Evolutionary conservation across 495 filamentous ascomycete species (phyloP).

Genomic region (Neurospora sp.): DNA sequence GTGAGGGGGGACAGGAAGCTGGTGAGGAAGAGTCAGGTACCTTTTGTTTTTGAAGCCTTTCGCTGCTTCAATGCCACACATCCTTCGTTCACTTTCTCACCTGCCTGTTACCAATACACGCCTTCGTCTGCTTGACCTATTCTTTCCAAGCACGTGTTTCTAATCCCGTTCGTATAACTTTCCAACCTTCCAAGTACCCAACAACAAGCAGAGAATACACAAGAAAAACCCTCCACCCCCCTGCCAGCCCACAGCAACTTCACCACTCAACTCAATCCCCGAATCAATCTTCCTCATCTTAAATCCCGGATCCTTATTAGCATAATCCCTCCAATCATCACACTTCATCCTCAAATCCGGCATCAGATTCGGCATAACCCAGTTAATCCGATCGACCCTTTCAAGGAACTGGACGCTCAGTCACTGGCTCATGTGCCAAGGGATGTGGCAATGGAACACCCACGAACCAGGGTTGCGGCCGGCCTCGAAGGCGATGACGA

Average conservation of each 20-base stretch:
- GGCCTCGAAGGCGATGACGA: constrained; percentile 30
- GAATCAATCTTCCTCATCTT: not conserved
- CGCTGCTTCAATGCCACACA: too few species aligned
- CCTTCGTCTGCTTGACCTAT: too few species aligned
- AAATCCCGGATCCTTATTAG: not conserved
- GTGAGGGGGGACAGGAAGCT: too few species aligned
- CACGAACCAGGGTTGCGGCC: constrained; percentile 30
- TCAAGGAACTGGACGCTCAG: constrained; percentile 37
- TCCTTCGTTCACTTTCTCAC: too few species aligned
- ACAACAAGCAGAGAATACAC: not conserved
- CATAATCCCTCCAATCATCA: not conserved
- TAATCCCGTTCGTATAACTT: not conserved
- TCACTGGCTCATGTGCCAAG: constrained; percentile 38
- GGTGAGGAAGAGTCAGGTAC: too few species aligned
- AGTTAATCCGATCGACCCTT: not conserved
- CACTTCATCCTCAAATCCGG: not conserved
- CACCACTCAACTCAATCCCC: not conserved
- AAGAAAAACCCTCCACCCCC: not conserved
- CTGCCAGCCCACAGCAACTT: not conserved
- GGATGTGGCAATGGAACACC: constrained; percentile 37
- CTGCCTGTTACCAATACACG: too few species aligned
- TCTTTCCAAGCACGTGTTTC: not conserved
- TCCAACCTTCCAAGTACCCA: not conserved
- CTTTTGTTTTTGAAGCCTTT: too few species aligned
- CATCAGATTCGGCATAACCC: not conserved